A percentile compares a stretch with the other conserved stretches of the same genome.
phyloP scores from a whole-genome alignment of 1,284 basidiomycete genomes.

The Ceratobasidium papillatum region DNA sequence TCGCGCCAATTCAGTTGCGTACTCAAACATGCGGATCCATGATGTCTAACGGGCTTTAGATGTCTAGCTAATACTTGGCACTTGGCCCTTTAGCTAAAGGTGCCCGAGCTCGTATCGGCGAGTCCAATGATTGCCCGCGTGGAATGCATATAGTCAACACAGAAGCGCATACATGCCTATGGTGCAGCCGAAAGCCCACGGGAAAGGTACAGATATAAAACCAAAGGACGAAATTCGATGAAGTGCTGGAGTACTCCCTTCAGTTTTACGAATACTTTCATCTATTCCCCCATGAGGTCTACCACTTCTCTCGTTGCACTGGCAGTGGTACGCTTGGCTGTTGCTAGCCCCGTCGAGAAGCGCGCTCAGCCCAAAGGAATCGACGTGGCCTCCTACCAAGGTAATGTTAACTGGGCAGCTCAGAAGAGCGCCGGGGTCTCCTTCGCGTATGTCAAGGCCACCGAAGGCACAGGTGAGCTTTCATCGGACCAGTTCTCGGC shows the following conservation, averaged over 20 bases:
- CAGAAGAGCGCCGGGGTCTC: constrained; percentile 65
- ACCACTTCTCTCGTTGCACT: constrained; percentile 6
- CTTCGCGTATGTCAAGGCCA: constrained; percentile 76
- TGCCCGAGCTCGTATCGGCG: constrained; percentile 15
- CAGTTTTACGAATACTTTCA: not conserved
- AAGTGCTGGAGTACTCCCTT: not conserved
- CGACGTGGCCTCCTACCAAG: constrained; percentile 66
- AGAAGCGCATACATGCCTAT: not conserved
- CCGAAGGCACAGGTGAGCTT: constrained; percentile 65
- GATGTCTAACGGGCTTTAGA: not conserved
- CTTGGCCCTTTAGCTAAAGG: not conserved
- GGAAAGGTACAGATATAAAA: not conserved
- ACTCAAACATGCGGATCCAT: not conserved
- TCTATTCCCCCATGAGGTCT: constrained; percentile 8
- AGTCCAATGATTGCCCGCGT: not conserved
- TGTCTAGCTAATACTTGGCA: not conserved
- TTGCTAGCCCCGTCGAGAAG: constrained; percentile 47
- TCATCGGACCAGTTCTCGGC: constrained; percentile 18
- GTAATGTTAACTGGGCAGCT: constrained; percentile 62
- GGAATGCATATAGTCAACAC: not conserved
- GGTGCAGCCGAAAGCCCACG: not conserved
- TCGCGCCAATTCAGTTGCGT: not conserved
- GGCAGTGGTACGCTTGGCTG: not conserved
- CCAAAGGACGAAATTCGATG: not conserved
- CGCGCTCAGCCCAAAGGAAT: constrained; percentile 52